Conservation (phyloP, 164 flowering plant species). For the Nymphaea thermarum region DNA sequence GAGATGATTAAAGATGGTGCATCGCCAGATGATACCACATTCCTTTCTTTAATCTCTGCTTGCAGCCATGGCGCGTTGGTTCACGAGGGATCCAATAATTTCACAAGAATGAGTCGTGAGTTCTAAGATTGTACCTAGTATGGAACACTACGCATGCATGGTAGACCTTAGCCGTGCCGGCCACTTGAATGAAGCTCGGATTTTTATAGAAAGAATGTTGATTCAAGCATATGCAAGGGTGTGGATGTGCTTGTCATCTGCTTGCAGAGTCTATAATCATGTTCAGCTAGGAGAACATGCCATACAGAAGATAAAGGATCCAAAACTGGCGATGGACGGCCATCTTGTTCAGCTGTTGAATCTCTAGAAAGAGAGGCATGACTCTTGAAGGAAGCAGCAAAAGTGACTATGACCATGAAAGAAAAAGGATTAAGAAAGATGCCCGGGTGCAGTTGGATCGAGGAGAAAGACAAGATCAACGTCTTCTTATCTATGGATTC, state of each 20-base stretch:
- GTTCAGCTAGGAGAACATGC: conserved; percentile 40
- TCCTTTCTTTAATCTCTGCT: conserved; percentile 40
- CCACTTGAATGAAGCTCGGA: conserved; percentile 33
- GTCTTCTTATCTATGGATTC: conserved; percentile 40
- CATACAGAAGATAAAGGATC: conserved; percentile 20
- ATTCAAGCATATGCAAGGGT: conserved; percentile 34
- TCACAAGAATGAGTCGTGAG: conserved; percentile 30
- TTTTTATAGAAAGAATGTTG: conserved; percentile 35
- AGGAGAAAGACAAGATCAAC: conserved; percentile 22
- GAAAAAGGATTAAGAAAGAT: conserved; percentile 38
- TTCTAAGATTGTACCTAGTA: conserved; percentile 28
- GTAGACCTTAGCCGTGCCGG: conserved; percentile 58
- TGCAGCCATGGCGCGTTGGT: conserved; percentile 52
- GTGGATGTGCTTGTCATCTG: conserved; percentile 37
- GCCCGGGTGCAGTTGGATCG: conserved; percentile 66
- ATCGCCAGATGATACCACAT: conserved; percentile 38
- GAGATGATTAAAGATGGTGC: conserved; percentile 27
- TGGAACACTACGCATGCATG: conserved; percentile 45
- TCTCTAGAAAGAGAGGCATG: conserved; percentile 36
- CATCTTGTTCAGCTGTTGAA: conserved; percentile 31
- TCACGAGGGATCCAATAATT: conserved; percentile 32
- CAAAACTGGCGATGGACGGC: conserved; percentile 18
- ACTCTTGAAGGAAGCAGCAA: conserved; percentile 31
- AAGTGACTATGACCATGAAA: conserved; percentile 28
- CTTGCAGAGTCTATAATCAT: conserved; percentile 26